Evolutionary conservation across 331 rosid genomes (phyloP), one percentile per base, ranked within the genome.

Genomic region (Quercus lobata): DNA sequence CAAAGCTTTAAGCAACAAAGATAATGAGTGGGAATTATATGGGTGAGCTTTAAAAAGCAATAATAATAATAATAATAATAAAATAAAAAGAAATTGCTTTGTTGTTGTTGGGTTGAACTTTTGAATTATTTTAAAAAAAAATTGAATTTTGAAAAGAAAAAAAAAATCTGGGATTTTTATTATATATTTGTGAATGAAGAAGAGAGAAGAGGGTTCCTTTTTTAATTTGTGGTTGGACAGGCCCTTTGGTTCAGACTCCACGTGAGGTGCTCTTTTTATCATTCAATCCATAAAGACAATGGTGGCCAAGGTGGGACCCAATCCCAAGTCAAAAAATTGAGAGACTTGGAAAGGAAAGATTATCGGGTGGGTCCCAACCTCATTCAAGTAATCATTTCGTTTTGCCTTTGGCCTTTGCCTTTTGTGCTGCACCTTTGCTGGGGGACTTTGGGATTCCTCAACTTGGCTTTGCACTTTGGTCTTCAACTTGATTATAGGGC

Each of bases 201-300:
- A 75, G 37, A 73, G 80, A 49, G 54, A 35, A 75, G 52, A 71
- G 80, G 71, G 81, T 44, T 27, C 22, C 79, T 73, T 77, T 90
- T 89, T 91, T 74, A 87, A 89, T 68, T 46, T 87, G 91, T 90
- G 94, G 98, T 85, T 90, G 94, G 94, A 90, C 96, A 88, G 97
- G 17, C 77, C 90, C 91, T 88, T 89, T 90, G 94, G 91, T 87
- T 93, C 98, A 92, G 98, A 90, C 66, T 89, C 99, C 99, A 96
- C 98, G 98, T 96, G 99, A 93, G 99, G 92, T 89, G 98, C 97
- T 92, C 92, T 85, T 92, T 91, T 88, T 90, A 93, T 90, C 80
- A 92, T 96, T 96, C 91, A 96, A 92, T 90, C 94, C 97, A 90
- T 89, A 89, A 93, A 94, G 97, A 93, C 97, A 89, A 80, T 86